These are phyloP conservation scores for Cordyceps javanica DNA, from an alignment of 2,329 filamentous ascomycete species.

Conservation along the genomic window DNA sequence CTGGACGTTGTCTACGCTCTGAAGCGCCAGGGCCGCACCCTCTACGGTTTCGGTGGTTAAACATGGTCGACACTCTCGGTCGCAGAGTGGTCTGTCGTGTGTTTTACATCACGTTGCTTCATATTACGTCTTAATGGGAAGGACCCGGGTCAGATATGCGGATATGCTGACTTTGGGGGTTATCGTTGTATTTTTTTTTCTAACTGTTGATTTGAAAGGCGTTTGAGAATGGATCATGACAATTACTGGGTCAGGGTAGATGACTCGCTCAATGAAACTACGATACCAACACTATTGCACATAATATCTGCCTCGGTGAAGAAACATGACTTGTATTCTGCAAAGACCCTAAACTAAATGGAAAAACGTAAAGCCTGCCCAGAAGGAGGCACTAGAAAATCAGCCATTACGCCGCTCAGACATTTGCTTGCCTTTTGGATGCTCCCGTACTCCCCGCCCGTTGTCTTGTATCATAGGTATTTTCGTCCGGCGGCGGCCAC, in stretches of 20 bases:
- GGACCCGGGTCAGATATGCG: constrained; percentile 1
- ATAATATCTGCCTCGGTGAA: neutral
- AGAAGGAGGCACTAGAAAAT: neutral
- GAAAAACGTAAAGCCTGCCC: neutral
- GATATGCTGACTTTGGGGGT: neutral
- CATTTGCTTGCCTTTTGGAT: neutral
- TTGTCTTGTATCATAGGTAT: constrained; percentile 56
- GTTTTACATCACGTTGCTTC: constrained; percentile 14
- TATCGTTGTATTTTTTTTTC: constrained; percentile 7
- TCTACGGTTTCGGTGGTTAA: constrained; percentile 77
- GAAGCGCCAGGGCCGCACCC: constrained; percentile 58
- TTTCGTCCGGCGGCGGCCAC: constrained; percentile 88
- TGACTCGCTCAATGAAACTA: constrained; percentile 22
- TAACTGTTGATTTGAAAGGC: neutral
- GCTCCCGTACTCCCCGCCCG: neutral
- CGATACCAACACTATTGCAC: constrained; percentile 4
- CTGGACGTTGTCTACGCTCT: constrained; percentile 55
- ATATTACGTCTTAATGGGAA: constrained; percentile 14
- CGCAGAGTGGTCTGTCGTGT: constrained; percentile 56
- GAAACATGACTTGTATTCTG: neutral
- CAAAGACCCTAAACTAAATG: neutral
- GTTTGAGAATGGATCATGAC: constrained; percentile 8
- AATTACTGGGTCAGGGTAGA: constrained; percentile 23
- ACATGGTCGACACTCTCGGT: constrained; percentile 79
- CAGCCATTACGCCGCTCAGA: neutral